phyloP scores from a whole-genome alignment of 768 basidiomycete species.

The Russula brevipes region DNA sequence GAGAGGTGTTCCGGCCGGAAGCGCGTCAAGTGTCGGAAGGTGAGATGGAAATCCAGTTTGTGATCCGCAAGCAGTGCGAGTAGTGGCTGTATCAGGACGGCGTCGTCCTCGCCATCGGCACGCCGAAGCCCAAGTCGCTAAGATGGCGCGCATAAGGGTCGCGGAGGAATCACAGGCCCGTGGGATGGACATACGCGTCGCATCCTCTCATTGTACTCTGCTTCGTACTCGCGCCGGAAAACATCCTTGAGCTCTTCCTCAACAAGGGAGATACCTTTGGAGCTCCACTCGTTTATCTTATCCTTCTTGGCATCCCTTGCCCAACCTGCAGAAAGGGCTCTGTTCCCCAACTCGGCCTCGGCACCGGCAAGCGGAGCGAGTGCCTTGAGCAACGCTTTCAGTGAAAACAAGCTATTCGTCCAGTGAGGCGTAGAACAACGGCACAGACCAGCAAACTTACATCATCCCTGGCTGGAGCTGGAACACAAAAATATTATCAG shows the following conservation, averaged over 20 bases:
- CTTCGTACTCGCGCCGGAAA: conserved; percentile 52
- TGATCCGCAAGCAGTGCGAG: conserved; percentile 70
- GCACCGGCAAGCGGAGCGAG: conserved; percentile 84
- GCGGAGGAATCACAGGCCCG: background rate
- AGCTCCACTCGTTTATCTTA: conserved; percentile 56
- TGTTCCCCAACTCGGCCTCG: conserved; percentile 52
- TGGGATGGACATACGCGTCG: conserved; percentile 47
- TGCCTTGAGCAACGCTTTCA: conserved; percentile 69
- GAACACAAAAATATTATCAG: background rate
- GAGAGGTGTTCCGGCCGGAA: conserved; percentile 48
- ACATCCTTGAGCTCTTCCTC: conserved; percentile 58
- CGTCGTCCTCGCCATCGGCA: conserved; percentile 54
- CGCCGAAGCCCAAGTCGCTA: conserved; percentile 74
- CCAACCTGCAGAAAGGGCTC: conserved; percentile 59
- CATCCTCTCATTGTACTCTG: conserved; percentile 66
- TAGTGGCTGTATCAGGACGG: conserved; percentile 55
- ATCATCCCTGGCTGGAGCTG: conserved; percentile 77
- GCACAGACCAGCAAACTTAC: conserved; percentile 36
- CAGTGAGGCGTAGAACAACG: conserved; percentile 7
- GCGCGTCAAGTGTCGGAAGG: conserved; percentile 65
- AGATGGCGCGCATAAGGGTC: background rate
- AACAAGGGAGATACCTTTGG: conserved; percentile 47
- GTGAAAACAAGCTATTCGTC: conserved; percentile 58
- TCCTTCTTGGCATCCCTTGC: conserved; percentile 48
- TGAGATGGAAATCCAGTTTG: conserved; percentile 80